Evolutionary conservation across 1,284 basidiomycete genomes (phyloP), one percentile per base, ranked within the genome.

Genomic region (Porodaedalea pini): DNA sequence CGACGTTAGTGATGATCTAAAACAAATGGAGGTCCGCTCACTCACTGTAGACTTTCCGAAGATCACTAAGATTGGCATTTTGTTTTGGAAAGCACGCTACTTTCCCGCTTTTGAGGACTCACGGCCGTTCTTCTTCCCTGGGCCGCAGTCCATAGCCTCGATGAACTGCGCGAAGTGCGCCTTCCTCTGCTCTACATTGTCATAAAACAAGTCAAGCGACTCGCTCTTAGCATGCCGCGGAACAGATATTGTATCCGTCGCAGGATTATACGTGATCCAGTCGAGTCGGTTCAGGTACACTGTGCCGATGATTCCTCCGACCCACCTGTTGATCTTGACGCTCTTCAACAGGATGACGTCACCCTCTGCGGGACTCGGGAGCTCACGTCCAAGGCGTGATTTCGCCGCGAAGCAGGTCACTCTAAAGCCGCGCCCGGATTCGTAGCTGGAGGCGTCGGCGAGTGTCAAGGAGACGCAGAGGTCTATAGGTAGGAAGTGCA

Each of bases 321-420:
- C 15, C 37, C 36, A 52, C 17, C 27, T 37, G n/a, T 15, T 29
- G 36, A 52, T 40, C 37, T 52, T 52, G 27, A 52, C 51, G 19
- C 36, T 23, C 23, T 40, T 52, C 27, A 52, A 17, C 3, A 52
- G 51, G 15, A 52, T 43, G 51, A 27, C 51, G 25, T 52, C 51
- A 17, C 51, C 51, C 7, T 23, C 36, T n/a, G 51, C 39, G n/a
- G 51, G 27, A 17, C 17, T 21, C 3, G 37, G 51, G 7, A 52
- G 37, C 17, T 40, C 51, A 19, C 51, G n/a, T 13, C 6, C 45
- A 3, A 47, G 45, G 15, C 45, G 45, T 3, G 45, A 32, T 31
- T 47, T 47, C 3, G 7, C 7, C 13, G 45, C 7, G 27, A 47
- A 47, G 25, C 45, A 47, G 13, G 45, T 47, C 7, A 47, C 10